Base-by-base conservation (phyloP, 305 asterid species). In the Fraxinus floribunda region DNA sequence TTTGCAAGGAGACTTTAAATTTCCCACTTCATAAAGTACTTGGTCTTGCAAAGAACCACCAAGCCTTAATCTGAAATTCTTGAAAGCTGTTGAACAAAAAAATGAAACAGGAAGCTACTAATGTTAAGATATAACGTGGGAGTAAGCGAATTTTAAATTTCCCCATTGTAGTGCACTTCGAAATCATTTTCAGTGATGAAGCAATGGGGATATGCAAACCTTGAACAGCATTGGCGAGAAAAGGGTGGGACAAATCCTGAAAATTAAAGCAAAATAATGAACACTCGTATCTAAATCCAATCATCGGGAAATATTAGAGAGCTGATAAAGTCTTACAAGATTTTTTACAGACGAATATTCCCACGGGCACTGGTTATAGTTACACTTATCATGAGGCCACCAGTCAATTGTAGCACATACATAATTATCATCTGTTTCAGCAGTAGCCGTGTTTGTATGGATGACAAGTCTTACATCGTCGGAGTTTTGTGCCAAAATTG, bases 11-110 rank as follows among this genome's bases (percentile, higher is more conserved):
- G 90, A 77, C 55, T 86, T 82, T 38, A 82, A 77, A 77, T 88
- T 90, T 52, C 94, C 98, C 52, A 94, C 92, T 62, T 85, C 81
- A 84, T 97, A 97, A 64, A 90, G 30, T 36, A 94, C 94, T 91
- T 90, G 97, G 80, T 96, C 98, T 90, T 96, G 98, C 91, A 96
- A 88, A 7, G 98, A 96, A 85, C 99, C 99, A 49, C 98, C 99
- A 11, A 95, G 87, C 81, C 99, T 88, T 79, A 97, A 62, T 85
- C 99, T 91, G 93, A 96, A 87, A 82, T 39, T 86, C 91, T 89
- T 85, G 88, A 96, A 96, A 87, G 97, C 98, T 96, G 89, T 55
- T 36, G 79, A 24, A 76, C 76, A 85, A 57, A 75, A 41, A 70
- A 75, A 60, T 66, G 41, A 75, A 57, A 76, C 32, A 24, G 78